Percentiles rank a stretch among this genome's conserved stretches.
Evolutionary conservation across 2,329 filamentous ascomycete genomes (phyloP).

Genomic region (Claviceps maximensis): DNA sequence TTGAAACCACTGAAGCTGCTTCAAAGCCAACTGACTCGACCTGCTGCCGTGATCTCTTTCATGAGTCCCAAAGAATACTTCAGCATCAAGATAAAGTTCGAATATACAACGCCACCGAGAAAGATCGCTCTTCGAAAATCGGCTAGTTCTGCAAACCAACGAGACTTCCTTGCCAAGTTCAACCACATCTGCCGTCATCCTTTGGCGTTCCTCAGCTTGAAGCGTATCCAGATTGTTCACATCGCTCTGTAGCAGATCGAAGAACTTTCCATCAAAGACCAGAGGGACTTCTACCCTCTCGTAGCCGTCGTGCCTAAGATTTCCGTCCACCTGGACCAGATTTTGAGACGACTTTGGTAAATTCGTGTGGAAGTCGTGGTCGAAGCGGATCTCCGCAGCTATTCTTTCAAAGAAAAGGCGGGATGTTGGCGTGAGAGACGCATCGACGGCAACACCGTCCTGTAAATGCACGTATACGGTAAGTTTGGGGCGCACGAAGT

Average conservation of each 20-base stretch:
- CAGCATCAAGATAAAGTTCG: slow-evolving; percentile 64
- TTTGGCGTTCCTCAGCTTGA: slow-evolving; percentile 51
- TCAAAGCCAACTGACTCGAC: slow-evolving; percentile 49
- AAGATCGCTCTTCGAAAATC: slow-evolving; percentile 51
- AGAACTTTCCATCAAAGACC: slow-evolving; percentile 67
- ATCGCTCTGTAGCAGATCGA: slow-evolving; percentile 59
- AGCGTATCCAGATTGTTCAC: slow-evolving; percentile 55
- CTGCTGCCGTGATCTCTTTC: slow-evolving; percentile 58
- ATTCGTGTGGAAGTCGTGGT: neutral
- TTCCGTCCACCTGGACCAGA: neutral
- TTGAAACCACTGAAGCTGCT: slow-evolving; percentile 60
- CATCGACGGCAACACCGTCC: slow-evolving; percentile 55
- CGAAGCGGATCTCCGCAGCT: slow-evolving; percentile 27
- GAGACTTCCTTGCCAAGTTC: slow-evolving; percentile 52
- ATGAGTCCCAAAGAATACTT: slow-evolving; percentile 69
- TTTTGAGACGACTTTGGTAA: neutral
- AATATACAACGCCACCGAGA: slow-evolving; percentile 71
- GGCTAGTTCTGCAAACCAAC: slow-evolving; percentile 49
- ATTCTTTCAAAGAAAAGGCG: slow-evolving; percentile 49
- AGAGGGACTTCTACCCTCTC: slow-evolving; percentile 58
- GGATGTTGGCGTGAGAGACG: slow-evolving; percentile 52
- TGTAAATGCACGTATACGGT: slow-evolving; percentile 55
- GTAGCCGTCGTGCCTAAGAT: slow-evolving; percentile 7
- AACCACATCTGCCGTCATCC: slow-evolving; percentile 49
- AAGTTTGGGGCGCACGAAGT: slow-evolving; percentile 50